Evolutionary conservation across 306 rosid genomes (phyloP).

Genomic region (Cicer yamashitae): DNA sequence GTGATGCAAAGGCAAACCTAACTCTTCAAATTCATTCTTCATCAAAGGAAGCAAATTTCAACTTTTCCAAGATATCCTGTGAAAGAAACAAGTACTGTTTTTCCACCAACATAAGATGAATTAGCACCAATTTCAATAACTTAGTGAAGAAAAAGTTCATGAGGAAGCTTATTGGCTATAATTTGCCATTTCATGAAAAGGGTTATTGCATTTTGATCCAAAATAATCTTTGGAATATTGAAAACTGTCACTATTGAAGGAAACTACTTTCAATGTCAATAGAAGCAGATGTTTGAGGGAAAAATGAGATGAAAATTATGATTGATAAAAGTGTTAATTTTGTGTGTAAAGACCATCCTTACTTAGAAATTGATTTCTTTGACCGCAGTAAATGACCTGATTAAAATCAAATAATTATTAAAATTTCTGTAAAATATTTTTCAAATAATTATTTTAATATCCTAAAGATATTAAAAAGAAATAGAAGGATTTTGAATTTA

Average conservation of each 20-base stretch:
- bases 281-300: slow-evolving; percentile 17
- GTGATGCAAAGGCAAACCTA: slow-evolving; percentile 37
- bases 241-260: slow-evolving; percentile 49
- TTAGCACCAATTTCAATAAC: slow-evolving; percentile 4
- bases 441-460: too few relatives aligned
- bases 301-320: slow-evolving; percentile 38
- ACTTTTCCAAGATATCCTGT: slow-evolving; percentile 41
- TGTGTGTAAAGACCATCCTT: slow-evolving; percentile 27
- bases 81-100: slow-evolving; percentile 36
- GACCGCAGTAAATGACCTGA: too few relatives aligned
- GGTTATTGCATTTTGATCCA: slow-evolving; percentile 42
- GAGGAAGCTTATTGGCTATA: slow-evolving; percentile 33
- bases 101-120: slow-evolving; percentile 35
- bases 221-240: slow-evolving; percentile 19
- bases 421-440: too few relatives aligned
- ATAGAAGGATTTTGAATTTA: too few relatives aligned
- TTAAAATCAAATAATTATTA: too few relatives aligned
- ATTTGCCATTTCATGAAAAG: slow-evolving; percentile 57
- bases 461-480: too few relatives aligned
- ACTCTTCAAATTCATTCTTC: slow-evolving; percentile 22
- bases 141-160: slow-evolving; percentile 41
- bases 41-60: slow-evolving; percentile 27
- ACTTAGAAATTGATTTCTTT: too few relatives aligned
- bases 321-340: slow-evolving; percentile 16
- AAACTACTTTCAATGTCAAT: slow-evolving; percentile 21